These are phyloP conservation scores for Suhomyces canberraensis DNA, from an alignment of 805 yeast species.

Conservation along the genomic window DNA sequence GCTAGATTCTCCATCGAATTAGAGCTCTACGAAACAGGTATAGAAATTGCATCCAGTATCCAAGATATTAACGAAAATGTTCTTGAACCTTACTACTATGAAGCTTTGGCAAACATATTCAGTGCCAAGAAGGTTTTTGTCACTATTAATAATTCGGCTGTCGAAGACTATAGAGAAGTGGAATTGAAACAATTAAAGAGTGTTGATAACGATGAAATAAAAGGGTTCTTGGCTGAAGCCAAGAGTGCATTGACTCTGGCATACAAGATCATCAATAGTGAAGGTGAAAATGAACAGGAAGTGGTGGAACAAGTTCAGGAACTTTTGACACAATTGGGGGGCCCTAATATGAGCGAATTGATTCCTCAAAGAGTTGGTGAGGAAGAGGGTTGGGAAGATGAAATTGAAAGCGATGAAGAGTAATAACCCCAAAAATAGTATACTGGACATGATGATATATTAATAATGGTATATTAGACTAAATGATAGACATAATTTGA, in stretches of 20 bases:
- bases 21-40: slow-evolving; percentile 64
- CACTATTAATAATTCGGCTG: slow-evolving; percentile 20
- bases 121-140: slow-evolving; percentile 26
- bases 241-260: slow-evolving; percentile 44
- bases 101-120: slow-evolving; percentile 69
- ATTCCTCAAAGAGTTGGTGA: slow-evolving; percentile 33
- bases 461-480: too few relatives aligned
- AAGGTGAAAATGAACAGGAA: slow-evolving; percentile 55
- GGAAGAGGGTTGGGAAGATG: slow-evolving; percentile 54
- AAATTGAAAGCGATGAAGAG: slow-evolving; percentile 27
- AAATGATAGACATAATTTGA: too few relatives aligned
- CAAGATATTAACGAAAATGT: slow-evolving; percentile 83
- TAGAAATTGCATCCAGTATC: slow-evolving; percentile 59
- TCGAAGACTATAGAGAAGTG: slow-evolving; percentile 42
- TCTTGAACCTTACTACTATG: slow-evolving; percentile 77
- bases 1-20: slow-evolving; percentile 76
- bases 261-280: slow-evolving; percentile 39
- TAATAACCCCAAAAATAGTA: too few relatives aligned
- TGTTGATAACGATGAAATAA: slow-evolving; percentile 26
- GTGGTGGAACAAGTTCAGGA: slow-evolving; percentile 50
- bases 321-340: slow-evolving; percentile 58
- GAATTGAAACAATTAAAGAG: slow-evolving; percentile 19
- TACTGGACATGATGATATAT: too few relatives aligned
- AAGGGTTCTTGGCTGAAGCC: slow-evolving; percentile 34
- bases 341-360: slow-evolving; percentile 46